Evolutionary conservation across 768 basidiomycete genomes (phyloP).

Genomic region (Collybia sordida): DNA sequence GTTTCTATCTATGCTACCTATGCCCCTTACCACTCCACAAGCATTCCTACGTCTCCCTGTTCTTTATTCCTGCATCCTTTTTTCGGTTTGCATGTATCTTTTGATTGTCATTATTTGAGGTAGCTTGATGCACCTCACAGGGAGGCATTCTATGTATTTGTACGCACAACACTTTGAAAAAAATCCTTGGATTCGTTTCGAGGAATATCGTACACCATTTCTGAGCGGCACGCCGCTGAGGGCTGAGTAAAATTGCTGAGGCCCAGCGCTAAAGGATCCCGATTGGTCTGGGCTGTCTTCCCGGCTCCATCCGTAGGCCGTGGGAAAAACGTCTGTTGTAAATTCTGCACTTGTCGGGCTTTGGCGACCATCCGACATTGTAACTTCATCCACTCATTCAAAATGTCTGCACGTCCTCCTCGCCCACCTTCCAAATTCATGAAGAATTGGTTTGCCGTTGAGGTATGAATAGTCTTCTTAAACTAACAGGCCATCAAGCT

Average conservation of each 20-base stretch:
- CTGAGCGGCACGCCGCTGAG: neutral
- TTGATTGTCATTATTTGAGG: conserved; percentile 19
- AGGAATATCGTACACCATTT: neutral
- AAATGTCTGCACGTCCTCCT: conserved; percentile 11
- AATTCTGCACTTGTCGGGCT: neutral
- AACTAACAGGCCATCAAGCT: conserved; percentile 5
- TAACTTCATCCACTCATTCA: conserved; percentile 11
- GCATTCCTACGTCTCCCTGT: conserved; percentile 2
- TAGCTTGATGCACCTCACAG: conserved; percentile 29
- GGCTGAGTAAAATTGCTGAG: no score
- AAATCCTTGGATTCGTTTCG: conserved; percentile 10
- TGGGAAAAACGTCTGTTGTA: conserved; percentile 25
- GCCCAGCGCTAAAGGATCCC: no score
- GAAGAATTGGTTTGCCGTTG: conserved; percentile 75
- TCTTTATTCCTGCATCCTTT: conserved; percentile 4
- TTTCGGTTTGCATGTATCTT: conserved; percentile 15
- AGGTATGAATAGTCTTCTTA: conserved; percentile 41
- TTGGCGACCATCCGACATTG: neutral
- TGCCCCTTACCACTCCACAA: conserved; percentile 10
- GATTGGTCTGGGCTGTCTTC: conserved; percentile 11
- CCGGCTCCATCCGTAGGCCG: conserved; percentile 34
- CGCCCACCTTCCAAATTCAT: conserved; percentile 42
- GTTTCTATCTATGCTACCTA: conserved; percentile 20
- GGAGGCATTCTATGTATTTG: conserved; percentile 27
- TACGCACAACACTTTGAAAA: conserved; percentile 22